Base-by-base conservation (phyloP, 345 rosid genomes). In the Brassica juncea region DNA sequence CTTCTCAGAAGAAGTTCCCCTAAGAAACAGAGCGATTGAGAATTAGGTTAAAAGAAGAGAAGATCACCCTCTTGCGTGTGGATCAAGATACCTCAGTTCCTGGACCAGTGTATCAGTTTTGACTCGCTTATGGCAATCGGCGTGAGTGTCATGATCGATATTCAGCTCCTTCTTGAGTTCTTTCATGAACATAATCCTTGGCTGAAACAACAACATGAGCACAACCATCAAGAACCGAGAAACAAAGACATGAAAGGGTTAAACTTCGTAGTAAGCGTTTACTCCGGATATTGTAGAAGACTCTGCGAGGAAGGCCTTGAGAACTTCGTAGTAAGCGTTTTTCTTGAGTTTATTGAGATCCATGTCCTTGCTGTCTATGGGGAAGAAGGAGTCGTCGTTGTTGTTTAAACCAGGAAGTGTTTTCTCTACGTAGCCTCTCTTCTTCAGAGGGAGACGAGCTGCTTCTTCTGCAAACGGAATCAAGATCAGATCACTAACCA, bases 171-270 rank as follows among this genome's bases (percentile, higher is more conserved):
- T 75, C 75, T 6, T 54, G 21, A 74, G 62, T 4, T 80, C 71
- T 14, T 69, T 30, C 3, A 69, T 0, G 35, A 74, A 54, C 30
- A 39, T 3, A 9, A 74, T 49, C 71, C 62, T 64, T 27, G 15
- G 0, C 83, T 80, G 67, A 69, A 68, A 72, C 54, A 54, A 74
- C 7, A 69, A 32, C 60, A 54, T 70, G 44, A 77, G 62, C 37
- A 49, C 55, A 32, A 32, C 14, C 60, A 47, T 35, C 65, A 21
- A 49, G 65, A 71, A 71, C 27, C 7, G 57, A 12, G 15, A 66
- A 42, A 19, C 23, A 68, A 34, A 68, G 39, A 68, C 42, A 73
- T 21, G 70, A 73, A 73, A 28, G 8, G 62, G 62, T 25, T 2
- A n/a, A 39, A 12, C 6, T 0, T 5, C 35, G 39, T 27, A 27